These are phyloP conservation scores for Eleusine coracana DNA, from an alignment of 176 grass and related monocot species.

Conservation along the genomic window DNA sequence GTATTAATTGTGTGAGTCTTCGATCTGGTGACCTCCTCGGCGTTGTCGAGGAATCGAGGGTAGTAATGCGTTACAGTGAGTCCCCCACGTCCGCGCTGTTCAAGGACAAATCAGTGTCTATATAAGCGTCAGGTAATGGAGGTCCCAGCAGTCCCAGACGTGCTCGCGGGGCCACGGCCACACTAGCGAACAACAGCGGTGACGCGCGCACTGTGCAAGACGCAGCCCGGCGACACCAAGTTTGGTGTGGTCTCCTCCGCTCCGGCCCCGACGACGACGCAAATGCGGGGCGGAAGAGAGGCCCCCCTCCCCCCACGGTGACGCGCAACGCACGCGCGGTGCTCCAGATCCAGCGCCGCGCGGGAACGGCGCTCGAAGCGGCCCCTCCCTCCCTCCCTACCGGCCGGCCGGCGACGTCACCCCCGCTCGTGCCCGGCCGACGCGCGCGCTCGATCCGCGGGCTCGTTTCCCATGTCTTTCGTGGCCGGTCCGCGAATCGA, in stretches of 20 bases:
- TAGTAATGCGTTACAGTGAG: neutral
- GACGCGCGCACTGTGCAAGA: neutral
- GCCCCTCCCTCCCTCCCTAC: neutral
- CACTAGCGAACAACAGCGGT: neutral
- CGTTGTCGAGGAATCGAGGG: neutral
- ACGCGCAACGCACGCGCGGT: neutral
- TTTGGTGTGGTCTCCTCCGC: neutral
- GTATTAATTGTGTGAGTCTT: neutral
- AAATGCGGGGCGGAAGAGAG: neutral
- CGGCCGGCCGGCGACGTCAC: neutral
- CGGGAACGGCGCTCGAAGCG: conserved; percentile 23
- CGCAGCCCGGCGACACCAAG: neutral
- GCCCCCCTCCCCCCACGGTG: neutral
- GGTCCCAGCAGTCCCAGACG: neutral
- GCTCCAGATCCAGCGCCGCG: neutral
- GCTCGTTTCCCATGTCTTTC: neutral
- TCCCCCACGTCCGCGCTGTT: neutral
- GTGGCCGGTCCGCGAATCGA: neutral
- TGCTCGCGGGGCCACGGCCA: neutral
- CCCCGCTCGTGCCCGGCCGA: neutral
- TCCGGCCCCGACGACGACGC: neutral
- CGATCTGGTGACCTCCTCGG: neutral
- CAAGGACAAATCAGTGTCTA: neutral
- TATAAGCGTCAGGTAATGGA: neutral
- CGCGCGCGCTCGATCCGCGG: neutral